These are phyloP conservation scores for Tricholoma furcatifolium DNA, from an alignment of 768 basidiomycete species.

Conservation along the genomic window DNA sequence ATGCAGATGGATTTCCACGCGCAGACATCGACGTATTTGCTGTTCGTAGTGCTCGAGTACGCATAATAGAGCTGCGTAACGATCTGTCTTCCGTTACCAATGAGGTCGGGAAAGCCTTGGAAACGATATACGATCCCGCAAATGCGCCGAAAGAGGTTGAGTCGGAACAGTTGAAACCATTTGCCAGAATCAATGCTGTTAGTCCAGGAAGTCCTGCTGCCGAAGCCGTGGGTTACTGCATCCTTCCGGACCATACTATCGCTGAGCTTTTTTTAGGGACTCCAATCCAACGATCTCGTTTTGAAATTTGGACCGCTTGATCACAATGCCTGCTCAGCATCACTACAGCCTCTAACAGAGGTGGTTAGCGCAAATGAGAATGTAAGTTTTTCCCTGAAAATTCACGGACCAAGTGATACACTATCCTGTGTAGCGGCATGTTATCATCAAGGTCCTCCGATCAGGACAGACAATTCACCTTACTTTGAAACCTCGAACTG, in stretches of 20 bases:
- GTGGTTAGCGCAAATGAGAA: constrained; percentile 80
- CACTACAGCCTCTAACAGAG: constrained; percentile 66
- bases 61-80: constrained; percentile 80
- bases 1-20: constrained; percentile 86
- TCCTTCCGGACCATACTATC: background rate
- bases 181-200: constrained; percentile 82
- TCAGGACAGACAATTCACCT: constrained; percentile 43
- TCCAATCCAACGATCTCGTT: constrained; percentile 68
- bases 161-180: constrained; percentile 38
- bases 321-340: constrained; percentile 45
- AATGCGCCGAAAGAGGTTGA: constrained; percentile 20
- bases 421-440: constrained; percentile 43
- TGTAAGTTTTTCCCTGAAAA: constrained; percentile 41
- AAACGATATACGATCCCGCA: constrained; percentile 62
- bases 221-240: constrained; percentile 56
- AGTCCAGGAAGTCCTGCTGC: constrained; percentile 81
- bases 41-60: constrained; percentile 69
- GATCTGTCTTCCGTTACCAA: constrained; percentile 69
- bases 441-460: constrained; percentile 60
- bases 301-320: constrained; percentile 71
- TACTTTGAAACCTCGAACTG: constrained; percentile 63
- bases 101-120: constrained; percentile 64
- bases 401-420: background rate
- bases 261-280: constrained; percentile 43
- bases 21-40: constrained; percentile 84